phyloP scores from a whole-genome alignment of 2,329 filamentous ascomycete species.

The Cercospora sp. region DNA sequence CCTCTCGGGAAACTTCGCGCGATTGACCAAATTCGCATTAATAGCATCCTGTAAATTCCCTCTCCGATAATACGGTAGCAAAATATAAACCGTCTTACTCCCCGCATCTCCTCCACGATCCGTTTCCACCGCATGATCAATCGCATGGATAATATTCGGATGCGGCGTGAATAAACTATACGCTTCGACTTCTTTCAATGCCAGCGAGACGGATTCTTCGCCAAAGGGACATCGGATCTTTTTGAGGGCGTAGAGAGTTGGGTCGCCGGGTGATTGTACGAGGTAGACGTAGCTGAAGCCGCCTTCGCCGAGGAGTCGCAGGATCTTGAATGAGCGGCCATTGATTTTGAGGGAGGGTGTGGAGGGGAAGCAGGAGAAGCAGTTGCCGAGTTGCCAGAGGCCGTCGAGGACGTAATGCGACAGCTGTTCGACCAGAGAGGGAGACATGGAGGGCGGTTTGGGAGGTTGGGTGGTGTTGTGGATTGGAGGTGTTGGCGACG shows the following conservation, averaged over 20 bases:
- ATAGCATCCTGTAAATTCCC: conserved; percentile 98
- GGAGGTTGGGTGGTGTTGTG: background rate
- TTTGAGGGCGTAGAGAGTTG: conserved; percentile 89
- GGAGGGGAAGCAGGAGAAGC: conserved; percentile 93
- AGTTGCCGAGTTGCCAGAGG: conserved; percentile 88
- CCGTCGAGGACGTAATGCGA: conserved; percentile 75
- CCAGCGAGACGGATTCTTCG: conserved; percentile 89
- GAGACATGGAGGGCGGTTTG: conserved; percentile 25
- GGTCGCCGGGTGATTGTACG: conserved; percentile 82
- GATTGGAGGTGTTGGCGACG: background rate
- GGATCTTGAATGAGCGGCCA: conserved; percentile 89
- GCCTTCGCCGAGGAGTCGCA: conserved; percentile 91
- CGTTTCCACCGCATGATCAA: conserved; percentile 78
- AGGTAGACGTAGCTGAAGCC: conserved; percentile 99
- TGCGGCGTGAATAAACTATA: conserved; percentile 85
- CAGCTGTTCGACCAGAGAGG: conserved; percentile 35
- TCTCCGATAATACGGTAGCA: conserved; percentile 90
- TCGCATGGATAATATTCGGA: conserved; percentile 79
- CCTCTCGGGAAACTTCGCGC: conserved; percentile 83
- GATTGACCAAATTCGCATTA: conserved; percentile 97
- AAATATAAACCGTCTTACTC: conserved; percentile 92
- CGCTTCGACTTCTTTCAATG: conserved; percentile 95
- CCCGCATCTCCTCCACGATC: conserved; percentile 62
- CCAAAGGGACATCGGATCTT: conserved; percentile 99
- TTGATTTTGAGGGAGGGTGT: conserved; percentile 96